These are phyloP conservation scores for Seiridium unicorne DNA, from an alignment of 2,329 filamentous ascomycete species.

Conservation along the genomic window DNA sequence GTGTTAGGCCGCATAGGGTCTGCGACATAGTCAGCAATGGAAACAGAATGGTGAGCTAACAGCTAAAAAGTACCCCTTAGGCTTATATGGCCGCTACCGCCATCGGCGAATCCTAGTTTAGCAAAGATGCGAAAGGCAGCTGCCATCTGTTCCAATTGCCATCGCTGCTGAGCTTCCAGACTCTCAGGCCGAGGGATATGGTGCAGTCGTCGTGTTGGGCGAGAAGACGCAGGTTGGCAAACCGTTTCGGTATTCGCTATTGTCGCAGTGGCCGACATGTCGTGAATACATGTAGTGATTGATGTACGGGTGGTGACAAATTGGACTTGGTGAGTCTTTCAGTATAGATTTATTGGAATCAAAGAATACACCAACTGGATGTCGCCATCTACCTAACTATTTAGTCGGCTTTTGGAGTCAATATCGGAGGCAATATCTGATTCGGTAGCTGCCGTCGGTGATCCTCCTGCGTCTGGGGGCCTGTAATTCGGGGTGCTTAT, in stretches of 20 bases:
- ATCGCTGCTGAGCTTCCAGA: conserved; percentile 9
- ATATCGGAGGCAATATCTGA: no score
- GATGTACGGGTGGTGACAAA: not conserved
- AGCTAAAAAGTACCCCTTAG: conserved; percentile 3
- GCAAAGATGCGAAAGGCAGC: conserved; percentile 59
- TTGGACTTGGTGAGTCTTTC: no score
- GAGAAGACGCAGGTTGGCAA: not conserved
- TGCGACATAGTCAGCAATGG: not conserved
- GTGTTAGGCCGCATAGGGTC: conserved; percentile 57
- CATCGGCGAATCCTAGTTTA: conserved; percentile 56
- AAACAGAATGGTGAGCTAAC: not conserved
- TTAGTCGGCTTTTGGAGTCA: no score
- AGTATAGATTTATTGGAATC: no score
- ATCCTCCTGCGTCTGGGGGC: no score
- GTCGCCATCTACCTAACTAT: no score
- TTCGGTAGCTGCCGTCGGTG: no score
- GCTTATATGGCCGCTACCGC: conserved; percentile 59
- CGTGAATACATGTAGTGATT: not conserved
- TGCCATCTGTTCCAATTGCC: conserved; percentile 45
- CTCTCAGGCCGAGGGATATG: conserved; percentile 7
- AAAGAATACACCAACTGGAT: no score
- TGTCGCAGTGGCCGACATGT: not conserved
- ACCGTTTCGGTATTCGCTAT: not conserved
- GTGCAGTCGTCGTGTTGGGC: not conserved
- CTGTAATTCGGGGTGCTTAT: no score